Conservation (phyloP, 768 basidiomycete genomes). For the Boletales sp. region DNA sequence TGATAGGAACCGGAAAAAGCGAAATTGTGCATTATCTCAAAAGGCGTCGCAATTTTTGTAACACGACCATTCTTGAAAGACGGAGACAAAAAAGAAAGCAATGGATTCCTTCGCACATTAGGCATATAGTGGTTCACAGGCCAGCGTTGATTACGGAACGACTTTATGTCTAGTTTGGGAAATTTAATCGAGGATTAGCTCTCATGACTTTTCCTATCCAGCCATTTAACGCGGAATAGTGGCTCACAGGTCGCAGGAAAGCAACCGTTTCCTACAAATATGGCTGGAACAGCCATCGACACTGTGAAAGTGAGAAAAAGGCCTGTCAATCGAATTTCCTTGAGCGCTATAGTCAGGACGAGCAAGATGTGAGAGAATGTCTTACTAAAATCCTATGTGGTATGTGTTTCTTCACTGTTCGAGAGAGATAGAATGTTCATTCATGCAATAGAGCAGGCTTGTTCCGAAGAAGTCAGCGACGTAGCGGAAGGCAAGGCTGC, state of each 20-base stretch:
- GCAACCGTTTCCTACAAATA: neutral
- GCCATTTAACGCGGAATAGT: neutral
- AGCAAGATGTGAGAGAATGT: too few relatives aligned
- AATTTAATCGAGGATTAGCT: neutral
- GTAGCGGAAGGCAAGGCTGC: neutral
- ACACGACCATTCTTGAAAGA: neutral
- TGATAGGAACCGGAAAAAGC: neutral
- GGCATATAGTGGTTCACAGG: neutral
- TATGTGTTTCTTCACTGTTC: neutral
- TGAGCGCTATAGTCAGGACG: too few relatives aligned
- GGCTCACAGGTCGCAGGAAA: neutral
- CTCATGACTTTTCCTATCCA: neutral
- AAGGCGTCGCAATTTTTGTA: neutral
- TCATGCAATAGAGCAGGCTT: neutral
- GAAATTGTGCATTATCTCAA: neutral
- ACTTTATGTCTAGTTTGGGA: neutral
- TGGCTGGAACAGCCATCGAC: neutral
- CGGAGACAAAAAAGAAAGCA: too few relatives aligned
- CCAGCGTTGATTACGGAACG: neutral
- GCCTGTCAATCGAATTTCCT: neutral
- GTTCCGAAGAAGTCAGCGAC: neutral
- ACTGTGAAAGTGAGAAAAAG: neutral
- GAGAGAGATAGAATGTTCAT: neutral
- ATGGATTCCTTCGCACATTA: neutral
- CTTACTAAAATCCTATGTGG: too few relatives aligned